Conservation (phyloP, 495 filamentous ascomycete species). For the Talaromyces adpressus region DNA sequence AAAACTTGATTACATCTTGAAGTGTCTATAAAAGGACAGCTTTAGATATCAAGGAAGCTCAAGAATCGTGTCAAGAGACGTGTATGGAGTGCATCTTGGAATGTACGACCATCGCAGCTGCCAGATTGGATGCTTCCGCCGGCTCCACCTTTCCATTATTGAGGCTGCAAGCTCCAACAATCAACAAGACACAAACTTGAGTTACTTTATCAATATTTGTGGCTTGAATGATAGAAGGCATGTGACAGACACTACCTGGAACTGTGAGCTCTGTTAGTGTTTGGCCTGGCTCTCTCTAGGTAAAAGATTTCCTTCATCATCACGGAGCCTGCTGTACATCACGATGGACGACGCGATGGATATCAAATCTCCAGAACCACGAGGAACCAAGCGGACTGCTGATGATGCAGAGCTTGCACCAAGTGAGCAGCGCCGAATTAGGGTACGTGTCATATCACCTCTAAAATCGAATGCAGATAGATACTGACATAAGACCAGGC, state of each 20-base stretch:
- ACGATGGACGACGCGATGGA: conserved; percentile 44
- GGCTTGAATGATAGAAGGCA: background rate
- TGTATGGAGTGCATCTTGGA: background rate
- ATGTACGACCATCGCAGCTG: background rate
- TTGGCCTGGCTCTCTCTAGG: background rate
- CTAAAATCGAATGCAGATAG: no score
- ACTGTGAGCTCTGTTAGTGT: background rate
- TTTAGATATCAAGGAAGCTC: background rate
- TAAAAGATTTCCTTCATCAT: background rate
- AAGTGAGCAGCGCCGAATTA: conserved; percentile 59
- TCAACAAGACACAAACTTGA: background rate
- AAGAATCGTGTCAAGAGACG: background rate
- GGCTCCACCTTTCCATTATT: background rate
- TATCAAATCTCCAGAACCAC: conserved; percentile 29
- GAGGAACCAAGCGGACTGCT: conserved; percentile 59
- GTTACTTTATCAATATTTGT: background rate
- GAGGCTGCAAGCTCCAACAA: background rate
- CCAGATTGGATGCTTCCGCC: background rate
- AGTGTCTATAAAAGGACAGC: no score
- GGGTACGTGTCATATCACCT: no score
- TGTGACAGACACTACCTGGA: background rate
- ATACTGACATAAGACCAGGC: conserved; percentile 42
- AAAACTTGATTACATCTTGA: no score
- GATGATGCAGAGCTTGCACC: conserved; percentile 34
- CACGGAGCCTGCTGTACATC: background rate